Evolutionary conservation across 2,329 filamentous ascomycete species (phyloP), one percentile per base, ranked within the genome.

Genomic region (Penicillium hordei): DNA sequence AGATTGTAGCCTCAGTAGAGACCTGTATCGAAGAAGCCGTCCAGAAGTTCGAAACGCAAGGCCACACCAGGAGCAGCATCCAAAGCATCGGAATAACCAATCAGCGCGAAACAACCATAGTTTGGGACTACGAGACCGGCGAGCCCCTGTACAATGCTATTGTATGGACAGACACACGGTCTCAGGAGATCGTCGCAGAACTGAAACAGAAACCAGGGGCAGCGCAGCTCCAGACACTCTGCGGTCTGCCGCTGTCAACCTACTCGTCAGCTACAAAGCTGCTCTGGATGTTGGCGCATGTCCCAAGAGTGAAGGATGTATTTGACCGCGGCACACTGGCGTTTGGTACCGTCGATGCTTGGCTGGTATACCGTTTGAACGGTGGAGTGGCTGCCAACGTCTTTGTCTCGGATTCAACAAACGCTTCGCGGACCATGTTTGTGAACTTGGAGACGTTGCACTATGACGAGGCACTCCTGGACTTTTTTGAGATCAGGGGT

Each of bases 371-470:
- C 78, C 85, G 86, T 66, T 83, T 96, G 60, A 80, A 94, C 67
- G 91, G 89, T 49, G 87, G 89, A 52, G 81, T 78, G 36, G 78
- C 82, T 46, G 84, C 82, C 45, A 84, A 88, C 59, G 76, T 94
- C 40, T 89, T 90, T 73, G 90, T 96, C 58, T 93, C 92, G 0
- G 92, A 96, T 74, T 85, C 87, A 45, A 91, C 90, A 59, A 96
- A 96, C 73, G 91, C 92, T 12, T 93, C 89, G 54, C 83, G 92
- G 67, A 96, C 91, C 54, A 95, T 96, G 91, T 94, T 96, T 75
- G 91, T 95, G 86, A 91, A 95, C 75, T 80, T 96, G 50, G 82
- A 86, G 66, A 92, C 86, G 2, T 81, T 91, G 55, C 75, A 90
- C 65, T 96, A 96, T 74, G 90, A 93, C 71, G 85, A 91, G 57